Conservation (phyloP, 306 rosid genomes). For the Coriaria nepalensis region DNA sequence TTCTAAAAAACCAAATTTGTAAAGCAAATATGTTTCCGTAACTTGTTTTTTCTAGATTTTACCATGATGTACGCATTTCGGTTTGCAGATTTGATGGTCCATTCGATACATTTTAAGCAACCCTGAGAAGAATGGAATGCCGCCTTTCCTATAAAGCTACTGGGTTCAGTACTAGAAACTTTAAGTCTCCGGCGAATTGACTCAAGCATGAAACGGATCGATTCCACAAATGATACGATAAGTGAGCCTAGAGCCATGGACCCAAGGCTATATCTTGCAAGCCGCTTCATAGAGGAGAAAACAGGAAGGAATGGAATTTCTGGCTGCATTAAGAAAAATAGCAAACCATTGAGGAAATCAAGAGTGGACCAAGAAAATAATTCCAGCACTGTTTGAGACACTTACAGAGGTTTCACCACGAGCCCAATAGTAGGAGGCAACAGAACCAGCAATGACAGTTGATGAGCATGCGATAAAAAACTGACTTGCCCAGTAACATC, state of each 20-base stretch:
- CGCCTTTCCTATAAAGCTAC: conserved; percentile 52
- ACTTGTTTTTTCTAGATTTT: conserved; percentile 3
- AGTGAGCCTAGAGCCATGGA: conserved; percentile 91
- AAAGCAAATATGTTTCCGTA: background rate
- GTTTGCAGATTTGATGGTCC: conserved; percentile 84
- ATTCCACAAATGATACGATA: conserved; percentile 76
- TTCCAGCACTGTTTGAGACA: background rate
- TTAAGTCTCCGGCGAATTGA: conserved; percentile 78
- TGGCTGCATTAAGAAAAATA: conserved; percentile 41
- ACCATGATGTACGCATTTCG: conserved; percentile 98
- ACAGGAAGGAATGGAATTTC: conserved; percentile 91
- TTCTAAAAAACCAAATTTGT: conserved; percentile 4
- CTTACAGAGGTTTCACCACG: conserved; percentile 81
- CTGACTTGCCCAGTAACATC: conserved; percentile 91
- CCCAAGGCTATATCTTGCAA: conserved; percentile 70
- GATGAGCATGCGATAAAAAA: conserved; percentile 79
- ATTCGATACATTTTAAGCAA: conserved; percentile 63
- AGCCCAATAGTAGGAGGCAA: conserved; percentile 94
- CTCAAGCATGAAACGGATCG: conserved; percentile 80
- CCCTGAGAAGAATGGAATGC: conserved; percentile 41
- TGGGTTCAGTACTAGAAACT: conserved; percentile 36
- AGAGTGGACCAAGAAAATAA: background rate
- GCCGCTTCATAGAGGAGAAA: conserved; percentile 80
- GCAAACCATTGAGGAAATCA: background rate
- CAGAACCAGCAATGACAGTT: conserved; percentile 86